Evolutionary conservation across 441 rosid genomes (phyloP).

Genomic region (Hura crepitans): DNA sequence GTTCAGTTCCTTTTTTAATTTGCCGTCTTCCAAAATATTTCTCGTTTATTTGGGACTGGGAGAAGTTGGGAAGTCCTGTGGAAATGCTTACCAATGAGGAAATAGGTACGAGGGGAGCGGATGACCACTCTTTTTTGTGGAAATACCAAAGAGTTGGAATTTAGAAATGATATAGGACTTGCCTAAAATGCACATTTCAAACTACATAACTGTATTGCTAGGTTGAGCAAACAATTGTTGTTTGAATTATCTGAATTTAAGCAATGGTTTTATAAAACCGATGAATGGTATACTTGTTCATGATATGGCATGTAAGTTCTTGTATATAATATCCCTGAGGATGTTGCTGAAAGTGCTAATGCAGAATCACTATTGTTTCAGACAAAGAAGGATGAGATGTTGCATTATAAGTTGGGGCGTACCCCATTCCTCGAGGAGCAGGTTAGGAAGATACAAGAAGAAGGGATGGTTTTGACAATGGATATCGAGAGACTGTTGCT

Average conservation of each 20-base stretch:
- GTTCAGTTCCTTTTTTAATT: neutral
- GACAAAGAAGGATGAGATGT: conserved; percentile 77
- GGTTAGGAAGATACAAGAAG: conserved; percentile 59
- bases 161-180: no score
- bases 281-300: neutral
- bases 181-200: no score
- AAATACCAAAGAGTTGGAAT: no score
- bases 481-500: conserved; percentile 63
- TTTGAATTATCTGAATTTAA: neutral
- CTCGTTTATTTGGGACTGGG: neutral
- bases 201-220: neutral
- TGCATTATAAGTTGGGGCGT: conserved; percentile 53
- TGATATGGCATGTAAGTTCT: neutral
- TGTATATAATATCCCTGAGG: neutral
- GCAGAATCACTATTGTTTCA: conserved; percentile 24
- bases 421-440: conserved; percentile 84
- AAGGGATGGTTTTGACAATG: conserved; percentile 57
- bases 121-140: no score
- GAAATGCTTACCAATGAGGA: no score
- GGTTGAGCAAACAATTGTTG: neutral
- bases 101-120: no score
- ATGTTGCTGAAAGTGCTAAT: neutral
- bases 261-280: neutral
- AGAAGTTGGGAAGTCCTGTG: neutral
- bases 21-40: neutral